Percentiles rank a stretch among this genome's conserved stretches.
Conservation (phyloP, 768 basidiomycete species). For the Lyophyllum atratum region DNA sequence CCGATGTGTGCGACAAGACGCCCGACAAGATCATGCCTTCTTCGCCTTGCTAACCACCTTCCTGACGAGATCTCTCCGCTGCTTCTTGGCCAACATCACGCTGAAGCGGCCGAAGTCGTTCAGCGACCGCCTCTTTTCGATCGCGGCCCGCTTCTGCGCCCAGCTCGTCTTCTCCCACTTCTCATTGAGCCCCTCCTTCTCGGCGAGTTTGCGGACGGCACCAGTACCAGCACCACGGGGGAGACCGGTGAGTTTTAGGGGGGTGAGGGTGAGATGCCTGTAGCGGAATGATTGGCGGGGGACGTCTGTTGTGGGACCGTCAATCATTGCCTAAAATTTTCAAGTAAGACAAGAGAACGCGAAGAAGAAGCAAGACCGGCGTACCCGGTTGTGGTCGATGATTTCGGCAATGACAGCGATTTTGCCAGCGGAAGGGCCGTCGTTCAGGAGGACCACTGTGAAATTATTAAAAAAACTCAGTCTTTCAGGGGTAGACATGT, state of each 20-base stretch:
- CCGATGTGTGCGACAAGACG: neutral
- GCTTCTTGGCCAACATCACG: conserved; percentile 88
- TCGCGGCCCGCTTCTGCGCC: conserved; percentile 84
- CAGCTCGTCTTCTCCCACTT: conserved; percentile 91
- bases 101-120: conserved; percentile 93
- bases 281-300: conserved; percentile 91
- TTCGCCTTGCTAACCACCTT: conserved; percentile 63
- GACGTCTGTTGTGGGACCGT: conserved; percentile 89
- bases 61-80: conserved; percentile 75
- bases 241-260: conserved; percentile 77
- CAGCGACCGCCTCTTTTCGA: conserved; percentile 70
- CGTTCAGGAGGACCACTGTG: conserved; percentile 88
- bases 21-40: conserved; percentile 38
- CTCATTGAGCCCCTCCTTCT: conserved; percentile 79
- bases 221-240: conserved; percentile 87
- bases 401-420: conserved; percentile 97
- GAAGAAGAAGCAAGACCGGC: conserved; percentile 25
- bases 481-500: neutral
- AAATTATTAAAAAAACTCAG: conserved; percentile 3
- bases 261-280: conserved; percentile 91
- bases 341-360: neutral
- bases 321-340: conserved; percentile 79
- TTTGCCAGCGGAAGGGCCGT: conserved; percentile 82
- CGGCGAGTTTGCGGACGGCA: conserved; percentile 80
- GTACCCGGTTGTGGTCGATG: conserved; percentile 97